Conservation (phyloP, 768 basidiomycete species). For the Termitomyces sp. region DNA sequence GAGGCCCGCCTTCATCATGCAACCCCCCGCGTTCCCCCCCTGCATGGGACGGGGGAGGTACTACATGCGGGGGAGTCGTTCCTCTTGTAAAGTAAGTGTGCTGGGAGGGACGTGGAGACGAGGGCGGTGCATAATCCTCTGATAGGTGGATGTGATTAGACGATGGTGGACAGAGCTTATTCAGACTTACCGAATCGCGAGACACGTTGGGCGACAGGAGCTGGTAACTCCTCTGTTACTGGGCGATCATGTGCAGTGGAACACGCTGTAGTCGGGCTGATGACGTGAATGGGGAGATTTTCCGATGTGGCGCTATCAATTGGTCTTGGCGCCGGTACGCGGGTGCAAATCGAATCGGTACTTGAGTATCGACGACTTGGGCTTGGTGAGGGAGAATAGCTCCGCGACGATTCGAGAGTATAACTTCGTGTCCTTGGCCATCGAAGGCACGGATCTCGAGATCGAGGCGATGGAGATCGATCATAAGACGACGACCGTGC, state of each 20-base stretch:
- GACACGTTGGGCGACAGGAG: not conserved
- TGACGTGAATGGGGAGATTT: slow-evolving; percentile 10
- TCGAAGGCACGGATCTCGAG: not conserved
- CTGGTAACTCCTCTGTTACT: not conserved
- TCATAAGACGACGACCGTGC: not conserved
- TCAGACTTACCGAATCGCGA: slow-evolving; percentile 8
- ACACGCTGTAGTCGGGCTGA: slow-evolving; percentile 9
- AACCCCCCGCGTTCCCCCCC: not conserved
- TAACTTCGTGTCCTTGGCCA: not conserved
- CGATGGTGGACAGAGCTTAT: not conserved
- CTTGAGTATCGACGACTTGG: slow-evolving; percentile 1
- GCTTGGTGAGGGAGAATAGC: not conserved
- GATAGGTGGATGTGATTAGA: not conserved
- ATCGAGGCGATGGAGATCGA: not conserved
- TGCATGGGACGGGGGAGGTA: not conserved
- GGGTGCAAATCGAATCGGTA: not conserved
- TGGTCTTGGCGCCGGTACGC: not conserved
- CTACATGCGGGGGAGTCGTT: not conserved
- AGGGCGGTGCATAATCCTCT: slow-evolving; percentile 2
- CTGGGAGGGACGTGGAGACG: not conserved
- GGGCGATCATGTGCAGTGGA: slow-evolving; percentile 1
- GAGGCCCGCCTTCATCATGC: slow-evolving; percentile 4
- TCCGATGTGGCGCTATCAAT: not conserved
- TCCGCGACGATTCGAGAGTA: not conserved
- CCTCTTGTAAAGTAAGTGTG: not conserved